Evolutionary conservation across 176 grass and related monocot species (phyloP), one percentile per base, ranked within the genome.

Genomic region (Zoysia pacifica): DNA sequence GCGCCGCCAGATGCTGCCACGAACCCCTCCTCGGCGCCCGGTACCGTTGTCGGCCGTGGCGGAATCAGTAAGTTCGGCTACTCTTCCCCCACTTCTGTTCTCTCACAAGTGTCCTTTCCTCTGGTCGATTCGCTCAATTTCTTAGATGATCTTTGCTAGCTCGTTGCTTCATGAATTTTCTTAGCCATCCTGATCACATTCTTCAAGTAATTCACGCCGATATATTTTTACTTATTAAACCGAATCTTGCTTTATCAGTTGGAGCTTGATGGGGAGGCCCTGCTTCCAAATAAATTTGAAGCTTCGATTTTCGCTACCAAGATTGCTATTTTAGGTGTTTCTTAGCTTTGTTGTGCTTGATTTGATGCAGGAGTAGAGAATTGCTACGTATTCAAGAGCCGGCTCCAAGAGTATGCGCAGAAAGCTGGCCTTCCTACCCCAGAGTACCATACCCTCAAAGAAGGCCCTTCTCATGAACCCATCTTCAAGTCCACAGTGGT

Each of bases 381-480:
- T 5, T 55, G 53, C 53, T 18, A 18, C 15, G 92, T 99, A 12
- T 95, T 99, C 79, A 95, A 99, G 87, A 95, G 96, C 86, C 81
- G 96, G 12, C 71, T 95, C 65, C 96, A 99, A 75, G 96, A 95
- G 69, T 93, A 95, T 35, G 90, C 79, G 6, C 92, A 95, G 68
- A 99, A 83, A 81, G 86, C 76, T 6, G 86, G 86, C 5, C 78
- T 99, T 37, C 85, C 58, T 2, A 91, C 92, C 36, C 96, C 96
- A 0, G 96, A 95, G 45, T 99, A 99, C 49, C 72, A 90, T 9
- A 99, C 96, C 5, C 44, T 95, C 18, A 99, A 90, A 50, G 92
- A 99, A 76, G 96, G 96, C 3, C 92, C 92, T 11, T 91, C 96
- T 14, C 96, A 99, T 49, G 96, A 93, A 45, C 96, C 96, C 2